These are phyloP conservation scores for Diophrys appendiculata DNA, from an alignment of 73 alveolate genomes.

Conservation along the genomic window DNA sequence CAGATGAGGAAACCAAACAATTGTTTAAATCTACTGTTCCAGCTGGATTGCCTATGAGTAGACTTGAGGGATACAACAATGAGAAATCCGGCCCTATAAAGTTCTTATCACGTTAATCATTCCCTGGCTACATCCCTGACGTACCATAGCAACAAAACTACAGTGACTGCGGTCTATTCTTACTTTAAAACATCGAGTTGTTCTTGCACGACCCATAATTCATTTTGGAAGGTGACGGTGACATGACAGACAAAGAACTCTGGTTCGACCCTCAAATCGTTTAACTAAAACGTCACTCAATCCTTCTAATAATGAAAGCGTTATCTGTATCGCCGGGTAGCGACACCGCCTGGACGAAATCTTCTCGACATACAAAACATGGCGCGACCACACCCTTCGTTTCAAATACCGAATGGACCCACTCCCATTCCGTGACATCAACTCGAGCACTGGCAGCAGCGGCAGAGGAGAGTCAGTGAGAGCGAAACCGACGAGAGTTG, in stretches of 20 bases:
- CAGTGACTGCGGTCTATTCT: conserved; percentile 41
- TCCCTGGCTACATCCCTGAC: conserved; percentile 22
- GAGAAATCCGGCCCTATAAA: conserved; percentile 1
- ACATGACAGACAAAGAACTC: neutral
- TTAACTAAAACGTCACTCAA: neutral
- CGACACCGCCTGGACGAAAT: too few species aligned
- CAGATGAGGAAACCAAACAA: neutral
- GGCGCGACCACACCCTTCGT: neutral
- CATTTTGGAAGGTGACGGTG: conserved; percentile 1
- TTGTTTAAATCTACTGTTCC: neutral
- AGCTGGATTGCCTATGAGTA: neutral
- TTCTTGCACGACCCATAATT: conserved; percentile 33
- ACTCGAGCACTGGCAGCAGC: neutral
- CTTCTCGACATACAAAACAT: neutral
- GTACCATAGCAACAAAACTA: conserved; percentile 23
- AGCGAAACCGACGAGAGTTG: neutral
- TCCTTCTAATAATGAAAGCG: neutral
- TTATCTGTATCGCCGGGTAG: neutral
- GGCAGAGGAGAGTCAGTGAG: neutral
- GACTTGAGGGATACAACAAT: neutral
- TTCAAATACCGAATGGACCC: neutral
- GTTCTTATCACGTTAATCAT: conserved; percentile 6
- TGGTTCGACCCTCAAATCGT: neutral
- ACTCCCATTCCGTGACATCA: neutral
- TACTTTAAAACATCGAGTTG: conserved; percentile 42